Evolutionary conservation across 768 basidiomycete species (phyloP), one percentile per base, ranked within the genome.

Genomic region (Tricholoma saponaceum): DNA sequence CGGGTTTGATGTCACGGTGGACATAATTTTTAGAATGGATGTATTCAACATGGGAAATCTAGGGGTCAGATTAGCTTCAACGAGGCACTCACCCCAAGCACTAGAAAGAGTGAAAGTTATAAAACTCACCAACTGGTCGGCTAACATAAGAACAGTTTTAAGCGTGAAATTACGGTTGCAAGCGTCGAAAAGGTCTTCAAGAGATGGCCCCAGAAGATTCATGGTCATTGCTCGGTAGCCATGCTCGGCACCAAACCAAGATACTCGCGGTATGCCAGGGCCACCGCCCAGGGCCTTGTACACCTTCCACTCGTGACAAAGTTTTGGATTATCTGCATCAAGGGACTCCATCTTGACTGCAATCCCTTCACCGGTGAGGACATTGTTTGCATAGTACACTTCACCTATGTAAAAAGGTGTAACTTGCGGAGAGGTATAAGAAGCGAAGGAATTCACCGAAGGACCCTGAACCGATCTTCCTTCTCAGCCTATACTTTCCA

Each of bases 41-140:
- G 78, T 99, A 99, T 71, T 99, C 96, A 69, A 98, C 92, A 62
- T 95, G 92, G 54, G 95, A 98, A 67, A 99, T 93, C 94, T 97
- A 33, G 54, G 53, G 55, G 22, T 52, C 62, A 30, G 43, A 8
- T 41, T 41, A 41, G 39, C 39, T 70, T 67, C 33, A 8, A 12
- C 12, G 5, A 33, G 62, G 56, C 62, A 51, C 64, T 44, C 54
- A 54, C 47, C 49, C 5, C 33, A 33, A 67, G 73, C 65, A 46
- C 56, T 56, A 60, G 56, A 56, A 54, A 4, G 18, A 55, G 60
- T 44, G 61, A 61, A 59, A 55, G n/a, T n/a, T n/a, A n/a, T n/a
- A 51, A 51, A 51, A 80, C 87, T 66, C 66, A 96, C 94, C 66
- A 98, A 78, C 75, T 99, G 95, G 69, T 98, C 96, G 56, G 96